These are phyloP conservation scores for Skeletonema tropicum DNA, from an alignment of 108 stramenopile species.

Conservation along the genomic window DNA sequence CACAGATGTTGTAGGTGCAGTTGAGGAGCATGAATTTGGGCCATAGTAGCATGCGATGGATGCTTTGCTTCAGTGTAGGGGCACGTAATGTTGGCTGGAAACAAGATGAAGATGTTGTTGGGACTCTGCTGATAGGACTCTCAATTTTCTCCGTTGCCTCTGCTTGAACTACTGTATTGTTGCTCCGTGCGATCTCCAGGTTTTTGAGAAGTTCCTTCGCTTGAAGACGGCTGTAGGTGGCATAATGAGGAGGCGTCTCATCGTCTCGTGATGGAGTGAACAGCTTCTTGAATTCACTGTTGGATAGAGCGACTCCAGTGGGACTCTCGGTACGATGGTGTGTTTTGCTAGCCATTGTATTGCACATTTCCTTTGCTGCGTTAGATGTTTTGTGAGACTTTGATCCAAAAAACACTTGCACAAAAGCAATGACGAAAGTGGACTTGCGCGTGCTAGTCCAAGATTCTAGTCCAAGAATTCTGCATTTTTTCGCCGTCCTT, in stretches of 20 bases:
- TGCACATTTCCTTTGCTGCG: neutral
- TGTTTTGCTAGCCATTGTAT: conserved; percentile 8
- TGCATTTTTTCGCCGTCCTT: too few relatives aligned
- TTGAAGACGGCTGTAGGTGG: conserved; percentile 19
- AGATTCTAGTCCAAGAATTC: too few relatives aligned
- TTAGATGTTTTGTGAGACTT: too few relatives aligned
- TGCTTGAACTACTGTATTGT: neutral
- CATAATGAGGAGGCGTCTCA: conserved; percentile 9
- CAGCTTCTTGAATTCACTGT: conserved; percentile 15
- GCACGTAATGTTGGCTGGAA: neutral
- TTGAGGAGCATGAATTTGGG: conserved; percentile 14
- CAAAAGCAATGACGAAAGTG: too few relatives aligned
- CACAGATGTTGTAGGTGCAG: conserved; percentile 8
- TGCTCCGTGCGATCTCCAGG: neutral
- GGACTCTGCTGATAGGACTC: neutral
- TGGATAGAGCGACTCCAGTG: conserved; percentile 10
- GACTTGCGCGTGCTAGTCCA: too few relatives aligned
- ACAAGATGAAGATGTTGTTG: neutral
- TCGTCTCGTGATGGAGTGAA: conserved; percentile 14
- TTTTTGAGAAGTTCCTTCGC: conserved; percentile 9
- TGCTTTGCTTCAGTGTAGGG: neutral
- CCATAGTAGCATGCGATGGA: conserved; percentile 6
- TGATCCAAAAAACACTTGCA: too few relatives aligned
- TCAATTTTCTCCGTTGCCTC: neutral
- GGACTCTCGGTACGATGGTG: conserved; percentile 14